phyloP scores from a whole-genome alignment of 2,329 filamentous ascomycete genomes.

The Calonectria montana region DNA sequence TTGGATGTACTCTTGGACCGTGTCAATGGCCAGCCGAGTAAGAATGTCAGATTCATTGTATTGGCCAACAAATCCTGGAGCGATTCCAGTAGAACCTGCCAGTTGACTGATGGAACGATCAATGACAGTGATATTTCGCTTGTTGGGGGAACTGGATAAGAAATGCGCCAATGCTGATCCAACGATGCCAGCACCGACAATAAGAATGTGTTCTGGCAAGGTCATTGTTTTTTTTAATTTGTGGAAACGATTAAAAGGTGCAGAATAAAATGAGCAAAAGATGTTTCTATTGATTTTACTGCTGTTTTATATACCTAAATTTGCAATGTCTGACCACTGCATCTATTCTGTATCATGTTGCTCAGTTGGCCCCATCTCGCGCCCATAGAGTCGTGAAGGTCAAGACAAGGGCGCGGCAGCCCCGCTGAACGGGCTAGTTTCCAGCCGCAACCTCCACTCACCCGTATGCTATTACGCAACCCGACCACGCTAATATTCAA shows the following conservation, averaged over 20 bases:
- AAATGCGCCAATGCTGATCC: slow-evolving; percentile 32
- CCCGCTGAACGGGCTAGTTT: not conserved
- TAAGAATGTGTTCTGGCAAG: slow-evolving; percentile 27
- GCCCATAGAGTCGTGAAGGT: slow-evolving; percentile 14
- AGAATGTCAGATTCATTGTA: slow-evolving; percentile 38
- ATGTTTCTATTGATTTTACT: not conserved
- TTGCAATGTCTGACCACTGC: no score
- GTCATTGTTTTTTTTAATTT: slow-evolving; percentile 22
- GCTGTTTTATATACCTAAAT: not conserved
- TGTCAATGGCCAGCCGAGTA: slow-evolving; percentile 36
- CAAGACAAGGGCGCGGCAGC: slow-evolving; percentile 16
- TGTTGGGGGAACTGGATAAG: slow-evolving; percentile 9
- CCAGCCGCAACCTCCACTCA: not conserved
- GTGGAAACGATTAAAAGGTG: not conserved
- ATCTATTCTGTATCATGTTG: not conserved
- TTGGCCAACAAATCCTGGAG: slow-evolving; percentile 37
- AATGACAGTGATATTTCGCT: slow-evolving; percentile 29
- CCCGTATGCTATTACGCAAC: not conserved
- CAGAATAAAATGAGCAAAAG: not conserved
- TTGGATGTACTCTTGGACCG: slow-evolving; percentile 34
- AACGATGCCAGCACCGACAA: slow-evolving; percentile 34
- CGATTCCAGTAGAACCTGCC: slow-evolving; percentile 36
- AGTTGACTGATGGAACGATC: slow-evolving; percentile 30
- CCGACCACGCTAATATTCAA: no score
- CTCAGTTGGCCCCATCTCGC: not conserved